Base-by-base conservation (phyloP, 1,284 basidiomycete species). In the Salmacisia buchloeana region DNA sequence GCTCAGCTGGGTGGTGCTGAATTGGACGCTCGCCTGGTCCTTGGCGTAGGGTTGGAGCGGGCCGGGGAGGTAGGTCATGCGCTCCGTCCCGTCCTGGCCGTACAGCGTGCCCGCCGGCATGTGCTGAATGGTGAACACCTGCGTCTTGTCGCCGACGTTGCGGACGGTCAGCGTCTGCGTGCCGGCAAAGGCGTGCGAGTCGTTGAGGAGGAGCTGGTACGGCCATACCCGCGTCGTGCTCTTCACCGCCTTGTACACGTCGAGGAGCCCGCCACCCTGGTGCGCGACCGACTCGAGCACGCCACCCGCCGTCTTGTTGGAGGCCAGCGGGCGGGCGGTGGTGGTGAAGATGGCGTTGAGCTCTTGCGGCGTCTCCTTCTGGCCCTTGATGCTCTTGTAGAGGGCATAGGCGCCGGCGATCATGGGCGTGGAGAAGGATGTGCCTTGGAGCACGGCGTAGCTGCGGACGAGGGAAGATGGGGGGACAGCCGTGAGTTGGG, bases 181-280 rank as follows among this genome's bases (percentile, higher is more conserved):
- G 59, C 63, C 54, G 36, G 61, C 63, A 29, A 62, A 59, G 57
- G 52, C 82, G 82, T 77, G 83, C 1, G 88, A 89, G 77, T 89
- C 88, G 76, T 89, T 91, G 59, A 89, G 81, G 63, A 86, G 78
- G 25, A 89, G 80, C 74, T 87, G 84, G 3, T 84, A 82, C 2
- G 86, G 87, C 2, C 83, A 83, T 31, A 89, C 81, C 23, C 84
- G 70, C 3, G 86, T 66, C 38, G 68, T 67, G 60, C 85, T 81
- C 66, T 85, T 82, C 52, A 89, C 80, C 0, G 88, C 88, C 63
- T 85, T 82, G 78, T 84, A 86, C 13, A 86, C 84, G 69, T 89
- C 83, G 62, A 89, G 82, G 59, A 88, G 76, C 23, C 88, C 89
- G n/a, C 86, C 84, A 36, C 89, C 89, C 67, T 86, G 85, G 60